These are phyloP conservation scores for Euphrasia arctica DNA, from an alignment of 305 asterid species.

Conservation along the genomic window DNA sequence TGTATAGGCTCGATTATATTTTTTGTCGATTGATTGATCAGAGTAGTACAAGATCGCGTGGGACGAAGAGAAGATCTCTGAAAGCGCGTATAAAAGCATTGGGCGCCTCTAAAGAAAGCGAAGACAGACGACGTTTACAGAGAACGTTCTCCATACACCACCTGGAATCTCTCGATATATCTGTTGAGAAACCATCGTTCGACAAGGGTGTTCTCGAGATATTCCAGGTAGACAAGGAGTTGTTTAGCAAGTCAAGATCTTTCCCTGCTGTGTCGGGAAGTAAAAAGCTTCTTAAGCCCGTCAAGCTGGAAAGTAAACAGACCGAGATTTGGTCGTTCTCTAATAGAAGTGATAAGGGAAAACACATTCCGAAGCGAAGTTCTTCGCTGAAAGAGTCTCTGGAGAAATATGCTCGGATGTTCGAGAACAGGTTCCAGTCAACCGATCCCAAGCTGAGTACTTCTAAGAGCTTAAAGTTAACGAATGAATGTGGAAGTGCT, in stretches of 20 bases:
- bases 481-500: constrained; percentile 44
- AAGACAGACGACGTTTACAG: constrained; percentile 30
- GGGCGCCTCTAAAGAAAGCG: constrained; percentile 31
- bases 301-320: constrained; percentile 54
- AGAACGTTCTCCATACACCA: constrained; percentile 68
- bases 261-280: constrained; percentile 38
- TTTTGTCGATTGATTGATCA: constrained; percentile 35
- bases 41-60: too few relatives aligned
- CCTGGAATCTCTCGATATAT: constrained; percentile 40
- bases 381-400: constrained; percentile 61
- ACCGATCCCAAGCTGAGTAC: constrained; percentile 33
- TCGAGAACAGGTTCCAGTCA: constrained; percentile 35
- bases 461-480: constrained; percentile 62
- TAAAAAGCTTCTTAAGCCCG: constrained; percentile 40
- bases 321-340: constrained; percentile 55
- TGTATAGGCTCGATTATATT: constrained; percentile 8
- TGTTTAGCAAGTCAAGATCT: constrained; percentile 53
- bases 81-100: constrained; percentile 54
- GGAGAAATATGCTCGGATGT: constrained; percentile 52
- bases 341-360: constrained; percentile 2
- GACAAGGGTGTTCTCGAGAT: constrained; percentile 15
- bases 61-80: constrained; percentile 44
- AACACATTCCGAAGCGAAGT: constrained; percentile 36
- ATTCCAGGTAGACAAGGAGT: too few relatives aligned
- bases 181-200: not conserved